Percentiles rank a stretch among this genome's conserved stretches.
phyloP scores from a whole-genome alignment of 2,329 filamentous ascomycete genomes.

The Eutypella sp. region DNA sequence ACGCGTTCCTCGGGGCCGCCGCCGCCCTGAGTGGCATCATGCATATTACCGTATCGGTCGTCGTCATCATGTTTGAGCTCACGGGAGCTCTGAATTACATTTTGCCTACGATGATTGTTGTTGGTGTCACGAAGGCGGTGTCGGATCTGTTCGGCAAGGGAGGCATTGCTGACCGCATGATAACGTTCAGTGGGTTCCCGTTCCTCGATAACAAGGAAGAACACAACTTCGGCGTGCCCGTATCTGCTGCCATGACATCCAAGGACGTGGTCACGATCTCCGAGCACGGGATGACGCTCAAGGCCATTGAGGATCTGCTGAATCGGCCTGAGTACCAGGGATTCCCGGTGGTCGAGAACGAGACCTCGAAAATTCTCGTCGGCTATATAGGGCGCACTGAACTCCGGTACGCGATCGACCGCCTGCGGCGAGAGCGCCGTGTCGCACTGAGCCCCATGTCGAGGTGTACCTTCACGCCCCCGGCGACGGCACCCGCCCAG shows the following conservation, averaged over 20 bases:
- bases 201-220: slow-evolving; percentile 98
- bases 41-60: slow-evolving; percentile 94
- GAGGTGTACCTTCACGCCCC: slow-evolving; percentile 67
- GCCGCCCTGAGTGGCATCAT: slow-evolving; percentile 93
- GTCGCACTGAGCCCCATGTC: slow-evolving; percentile 57
- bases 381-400: slow-evolving; percentile 94
- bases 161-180: slow-evolving; percentile 96
- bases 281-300: slow-evolving; percentile 66
- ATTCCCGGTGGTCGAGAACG: slow-evolving; percentile 83
- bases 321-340: slow-evolving; percentile 80
- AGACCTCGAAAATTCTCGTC: slow-evolving; percentile 64
- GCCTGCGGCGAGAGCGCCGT: slow-evolving; percentile 63
- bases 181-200: slow-evolving; percentile 96
- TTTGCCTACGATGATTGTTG: slow-evolving; percentile 96
- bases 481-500: slow-evolving; percentile 27
- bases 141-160: slow-evolving; percentile 89
- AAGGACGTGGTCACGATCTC: slow-evolving; percentile 69
- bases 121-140: slow-evolving; percentile 92
- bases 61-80: slow-evolving; percentile 99
- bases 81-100: slow-evolving; percentile 98
- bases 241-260: slow-evolving; percentile 81
- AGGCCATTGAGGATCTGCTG: slow-evolving; percentile 72
- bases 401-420: slow-evolving; percentile 82
- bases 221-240: slow-evolving; percentile 91
- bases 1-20: slow-evolving; percentile 89